Conservation (phyloP, 306 rosid genomes). For the Mucuna pruriens region DNA sequence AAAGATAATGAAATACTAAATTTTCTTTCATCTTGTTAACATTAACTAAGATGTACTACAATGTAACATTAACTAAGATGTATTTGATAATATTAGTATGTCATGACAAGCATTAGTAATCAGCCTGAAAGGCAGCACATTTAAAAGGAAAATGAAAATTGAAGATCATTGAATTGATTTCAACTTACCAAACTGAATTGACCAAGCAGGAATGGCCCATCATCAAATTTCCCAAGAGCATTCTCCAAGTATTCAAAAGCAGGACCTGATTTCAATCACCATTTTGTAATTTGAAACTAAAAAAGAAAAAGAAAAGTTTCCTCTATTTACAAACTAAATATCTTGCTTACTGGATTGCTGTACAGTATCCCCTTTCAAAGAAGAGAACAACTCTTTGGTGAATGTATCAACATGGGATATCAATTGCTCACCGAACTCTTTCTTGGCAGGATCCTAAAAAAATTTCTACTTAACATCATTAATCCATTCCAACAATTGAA, state of each 20-base stretch:
- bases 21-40: too few species aligned
- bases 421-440: slow-evolving; percentile 67
- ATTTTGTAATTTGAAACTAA: background rate
- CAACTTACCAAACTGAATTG: slow-evolving; percentile 71
- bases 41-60: background rate
- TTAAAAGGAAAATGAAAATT: background rate
- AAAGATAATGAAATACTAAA: background rate
- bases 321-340: slow-evolving; percentile 23
- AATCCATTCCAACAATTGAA: background rate
- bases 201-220: slow-evolving; percentile 81
- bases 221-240: slow-evolving; percentile 71
- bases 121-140: background rate
- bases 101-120: background rate
- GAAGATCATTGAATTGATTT: background rate
- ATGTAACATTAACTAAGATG: background rate
- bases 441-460: slow-evolving; percentile 69
- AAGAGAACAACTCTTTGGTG: slow-evolving; percentile 19
- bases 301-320: background rate
- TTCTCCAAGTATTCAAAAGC: slow-evolving; percentile 80
- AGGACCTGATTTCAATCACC: slow-evolving; percentile 46
- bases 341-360: slow-evolving; percentile 49
- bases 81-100: background rate
- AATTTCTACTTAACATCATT: background rate
- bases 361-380: slow-evolving; percentile 56
- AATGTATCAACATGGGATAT: slow-evolving; percentile 57